These are phyloP conservation scores for Diaporthe amygdali DNA, from an alignment of 2,329 filamentous ascomycete genomes.

Conservation along the genomic window DNA sequence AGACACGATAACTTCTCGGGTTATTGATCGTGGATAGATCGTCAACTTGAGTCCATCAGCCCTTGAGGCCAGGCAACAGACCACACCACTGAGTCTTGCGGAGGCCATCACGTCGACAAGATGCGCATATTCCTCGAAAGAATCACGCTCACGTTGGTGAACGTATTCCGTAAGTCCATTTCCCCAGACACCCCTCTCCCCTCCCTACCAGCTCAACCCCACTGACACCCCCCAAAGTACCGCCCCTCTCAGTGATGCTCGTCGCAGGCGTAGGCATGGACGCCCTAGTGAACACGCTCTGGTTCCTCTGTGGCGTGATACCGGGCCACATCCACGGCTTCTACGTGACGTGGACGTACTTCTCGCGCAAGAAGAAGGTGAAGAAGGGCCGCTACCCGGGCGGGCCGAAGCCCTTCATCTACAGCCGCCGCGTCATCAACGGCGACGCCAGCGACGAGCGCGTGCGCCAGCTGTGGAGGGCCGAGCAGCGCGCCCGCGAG, in stretches of 20 bases:
- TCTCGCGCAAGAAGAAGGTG: constrained; percentile 23
- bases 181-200: neutral
- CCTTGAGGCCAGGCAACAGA: neutral
- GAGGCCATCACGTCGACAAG: neutral
- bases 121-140: constrained; percentile 22
- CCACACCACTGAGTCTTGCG: neutral
- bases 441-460: constrained; percentile 22
- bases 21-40: too few relatives aligned
- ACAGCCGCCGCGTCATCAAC: constrained; percentile 20
- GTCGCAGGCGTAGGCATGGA: constrained; percentile 59
- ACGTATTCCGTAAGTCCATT: constrained; percentile 14
- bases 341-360: constrained; percentile 25
- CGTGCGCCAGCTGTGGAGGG: constrained; percentile 19
- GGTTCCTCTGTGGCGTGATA: constrained; percentile 24
- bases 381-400: constrained; percentile 22
- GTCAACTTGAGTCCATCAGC: neutral
- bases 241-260: constrained; percentile 22
- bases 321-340: constrained; percentile 25
- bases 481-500: constrained; percentile 14
- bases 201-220: neutral
- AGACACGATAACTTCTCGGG: neutral
- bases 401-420: constrained; percentile 20
- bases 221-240: constrained; percentile 9
- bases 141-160: constrained; percentile 13
- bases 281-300: constrained; percentile 53